Conservation (phyloP, 1,284 basidiomycete species). For the Bondarzewia mesenterica region DNA sequence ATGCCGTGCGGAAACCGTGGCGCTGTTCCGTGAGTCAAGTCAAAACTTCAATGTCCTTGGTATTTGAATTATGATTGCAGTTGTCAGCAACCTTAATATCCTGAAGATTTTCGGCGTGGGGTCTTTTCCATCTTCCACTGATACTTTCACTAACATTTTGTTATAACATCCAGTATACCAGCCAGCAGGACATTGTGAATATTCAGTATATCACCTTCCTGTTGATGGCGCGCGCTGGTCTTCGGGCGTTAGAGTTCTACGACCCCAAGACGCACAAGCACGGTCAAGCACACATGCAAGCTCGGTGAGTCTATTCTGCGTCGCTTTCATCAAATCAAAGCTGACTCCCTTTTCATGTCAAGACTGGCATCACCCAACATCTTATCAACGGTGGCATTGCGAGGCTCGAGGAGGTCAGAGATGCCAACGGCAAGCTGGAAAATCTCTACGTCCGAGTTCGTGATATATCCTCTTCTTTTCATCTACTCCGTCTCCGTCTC, state of each 20-base stretch:
- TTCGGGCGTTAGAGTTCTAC: slow-evolving; percentile 76
- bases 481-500: not conserved
- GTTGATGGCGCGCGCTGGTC: slow-evolving; percentile 76
- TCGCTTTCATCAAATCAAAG: not conserved
- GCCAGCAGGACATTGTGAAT: slow-evolving; percentile 62
- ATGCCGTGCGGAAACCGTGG: slow-evolving; percentile 79
- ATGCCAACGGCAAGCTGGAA: slow-evolving; percentile 46
- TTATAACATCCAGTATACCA: slow-evolving; percentile 43
- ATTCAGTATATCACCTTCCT: slow-evolving; percentile 78
- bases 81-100: slow-evolving; percentile 64
- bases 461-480: slow-evolving; percentile 6
- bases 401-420: slow-evolving; percentile 57
- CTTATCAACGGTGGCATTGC: slow-evolving; percentile 68
- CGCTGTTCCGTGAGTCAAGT: slow-evolving; percentile 54
- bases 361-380: slow-evolving; percentile 75
- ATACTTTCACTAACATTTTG: not conserved
- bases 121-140: not conserved
- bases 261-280: slow-evolving; percentile 76
- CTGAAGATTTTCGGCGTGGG: slow-evolving; percentile 69
- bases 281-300: slow-evolving; percentile 91
- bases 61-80: too few relatives aligned
- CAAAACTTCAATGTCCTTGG: too few relatives aligned
- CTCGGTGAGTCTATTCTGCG: slow-evolving; percentile 39
- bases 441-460: slow-evolving; percentile 64
- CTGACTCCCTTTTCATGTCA: slow-evolving; percentile 17